These are phyloP conservation scores for Polysphondylium violaceum DNA, from an alignment of 78 protist species.

Conservation along the genomic window DNA sequence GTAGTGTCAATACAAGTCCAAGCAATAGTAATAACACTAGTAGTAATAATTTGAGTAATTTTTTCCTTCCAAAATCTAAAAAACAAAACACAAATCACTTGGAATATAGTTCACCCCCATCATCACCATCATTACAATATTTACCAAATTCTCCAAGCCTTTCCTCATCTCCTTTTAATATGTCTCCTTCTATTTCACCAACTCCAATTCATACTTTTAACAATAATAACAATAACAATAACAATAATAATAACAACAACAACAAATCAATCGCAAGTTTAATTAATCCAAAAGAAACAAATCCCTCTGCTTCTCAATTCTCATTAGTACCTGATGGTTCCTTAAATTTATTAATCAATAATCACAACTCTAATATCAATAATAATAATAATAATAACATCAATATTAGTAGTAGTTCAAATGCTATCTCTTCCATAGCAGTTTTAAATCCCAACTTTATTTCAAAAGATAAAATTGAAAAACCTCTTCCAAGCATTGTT, in stretches of 20 bases:
- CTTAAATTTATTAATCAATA: too few species aligned
- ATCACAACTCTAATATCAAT: background rate
- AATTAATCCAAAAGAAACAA: background rate
- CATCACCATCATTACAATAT: slow-evolving; percentile 47
- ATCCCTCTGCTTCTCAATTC: background rate
- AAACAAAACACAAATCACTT: slow-evolving; percentile 13
- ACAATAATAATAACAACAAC: background rate
- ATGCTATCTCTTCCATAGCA: too few species aligned
- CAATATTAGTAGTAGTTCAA: background rate
- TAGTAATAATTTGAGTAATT: background rate
- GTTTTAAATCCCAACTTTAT: background rate
- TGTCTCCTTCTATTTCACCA: slow-evolving; percentile 30
- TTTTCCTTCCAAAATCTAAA: background rate
- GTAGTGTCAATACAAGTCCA: background rate
- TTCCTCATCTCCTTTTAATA: background rate
- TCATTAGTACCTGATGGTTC: slow-evolving; percentile 9
- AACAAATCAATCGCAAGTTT: background rate
- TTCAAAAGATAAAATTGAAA: too few species aligned
- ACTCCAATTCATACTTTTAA: background rate
- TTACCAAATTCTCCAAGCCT: slow-evolving; percentile 14
- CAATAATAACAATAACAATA: background rate
- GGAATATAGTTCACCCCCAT: background rate
- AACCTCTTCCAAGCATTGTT: too few species aligned
- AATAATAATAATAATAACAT: background rate
- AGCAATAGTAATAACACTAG: background rate